Evolutionary conservation across 495 filamentous ascomycete species (phyloP), one percentile per base, ranked within the genome.

Genomic region (Thermothielavioides terrestris): DNA sequence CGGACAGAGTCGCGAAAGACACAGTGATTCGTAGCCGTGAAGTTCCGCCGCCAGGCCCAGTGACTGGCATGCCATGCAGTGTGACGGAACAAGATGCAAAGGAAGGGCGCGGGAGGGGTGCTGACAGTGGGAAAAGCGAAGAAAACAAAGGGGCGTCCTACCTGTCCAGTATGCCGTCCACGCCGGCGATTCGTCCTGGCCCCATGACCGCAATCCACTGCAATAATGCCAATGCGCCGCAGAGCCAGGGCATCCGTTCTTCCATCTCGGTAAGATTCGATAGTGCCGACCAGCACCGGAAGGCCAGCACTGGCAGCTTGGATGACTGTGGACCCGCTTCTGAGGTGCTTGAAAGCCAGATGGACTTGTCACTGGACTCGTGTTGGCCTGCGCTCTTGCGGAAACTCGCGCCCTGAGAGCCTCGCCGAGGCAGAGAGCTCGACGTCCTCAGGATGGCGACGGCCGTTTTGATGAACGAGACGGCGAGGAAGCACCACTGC

Each of bases 151-250:
- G n/a, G n/a, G 46, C 49, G 30, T 39, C 89, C 83, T 80, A 96
- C 89, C 87, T 90, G 77, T 96, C 88, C 67, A 95, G 72, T 56
- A 81, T 75, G 48, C 88, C 83, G 66, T 89, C 77, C 8, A 84
- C 79, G 62, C 75, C 74, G 66, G 85, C 88, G 31, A 94, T 63
- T 67, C 69, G 74, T 57, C 88, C 84, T 54, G 86, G 85, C 32
- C 88, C 85, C 56, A 70, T 71, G 57, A 91, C 63, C 58, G 79
- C 72, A 52, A 77, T 73, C 73, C 84, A 82, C 68, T 89, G 88
- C 46, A 82, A 58, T 60, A 95, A 75, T 43, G 84, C 80, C 30
- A 89, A 58, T 46, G 78, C 63, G 57, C 85, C 87, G 58, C 68
- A 73, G 36, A 94, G 72, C 89, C 89, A 95, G 30, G 89, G 89